These are phyloP conservation scores for Ephemerocybe angulata DNA, from an alignment of 768 basidiomycete species.

Conservation along the genomic window DNA sequence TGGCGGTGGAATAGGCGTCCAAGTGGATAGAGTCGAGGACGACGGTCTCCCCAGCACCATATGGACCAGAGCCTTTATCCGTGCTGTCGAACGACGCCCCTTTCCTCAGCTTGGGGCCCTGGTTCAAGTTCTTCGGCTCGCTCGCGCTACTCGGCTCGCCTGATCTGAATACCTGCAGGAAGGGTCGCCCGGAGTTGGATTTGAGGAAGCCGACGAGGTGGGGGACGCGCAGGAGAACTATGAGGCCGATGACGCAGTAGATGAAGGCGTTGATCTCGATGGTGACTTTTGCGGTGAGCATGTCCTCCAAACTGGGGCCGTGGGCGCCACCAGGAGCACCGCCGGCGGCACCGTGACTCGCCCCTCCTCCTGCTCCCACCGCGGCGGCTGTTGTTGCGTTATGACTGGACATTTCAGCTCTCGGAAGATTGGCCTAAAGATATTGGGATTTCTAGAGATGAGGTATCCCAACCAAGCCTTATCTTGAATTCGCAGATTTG, in stretches of 20 bases:
- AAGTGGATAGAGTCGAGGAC: conserved; percentile 24
- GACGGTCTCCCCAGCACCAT: conserved; percentile 18
- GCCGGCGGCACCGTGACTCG: neutral
- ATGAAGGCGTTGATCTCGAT: conserved; percentile 47
- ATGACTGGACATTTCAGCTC: neutral
- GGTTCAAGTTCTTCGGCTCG: too few relatives aligned
- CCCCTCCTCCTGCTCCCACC: too few relatives aligned
- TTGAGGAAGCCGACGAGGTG: conserved; percentile 51
- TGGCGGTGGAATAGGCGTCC: conserved; percentile 22
- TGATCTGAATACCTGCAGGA: conserved; percentile 46
- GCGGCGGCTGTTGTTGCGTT: neutral
- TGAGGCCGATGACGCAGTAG: conserved; percentile 35
- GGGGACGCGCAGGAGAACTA: conserved; percentile 46
- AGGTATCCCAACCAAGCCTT: too few relatives aligned
- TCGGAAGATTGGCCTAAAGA: too few relatives aligned
- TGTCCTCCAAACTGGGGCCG: neutral
- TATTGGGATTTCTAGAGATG: too few relatives aligned
- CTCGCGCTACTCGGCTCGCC: conserved; percentile 6
- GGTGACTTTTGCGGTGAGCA: conserved; percentile 21
- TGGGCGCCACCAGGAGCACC: neutral
- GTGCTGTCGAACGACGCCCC: too few relatives aligned
- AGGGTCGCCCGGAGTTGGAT: conserved; percentile 47
- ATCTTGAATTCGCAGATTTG: too few relatives aligned
- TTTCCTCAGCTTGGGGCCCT: too few relatives aligned
- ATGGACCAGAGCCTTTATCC: too few relatives aligned